Conservation (phyloP, 495 filamentous ascomycete species). For the Eremomyces bilateralis region DNA sequence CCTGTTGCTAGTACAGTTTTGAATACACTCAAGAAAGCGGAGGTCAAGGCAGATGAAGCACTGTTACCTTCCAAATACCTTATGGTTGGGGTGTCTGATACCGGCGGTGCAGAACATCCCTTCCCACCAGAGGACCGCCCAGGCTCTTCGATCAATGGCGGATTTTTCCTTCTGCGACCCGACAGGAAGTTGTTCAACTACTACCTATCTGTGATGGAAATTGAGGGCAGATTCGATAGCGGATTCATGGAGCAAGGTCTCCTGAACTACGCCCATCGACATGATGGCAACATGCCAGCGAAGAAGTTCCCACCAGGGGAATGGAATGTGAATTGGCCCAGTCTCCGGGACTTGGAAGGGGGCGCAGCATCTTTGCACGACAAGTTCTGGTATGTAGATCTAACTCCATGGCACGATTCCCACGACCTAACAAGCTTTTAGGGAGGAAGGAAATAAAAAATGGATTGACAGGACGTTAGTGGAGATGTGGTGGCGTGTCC, state of each 20-base stretch:
- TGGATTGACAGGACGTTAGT: neutral
- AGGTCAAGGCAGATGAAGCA: conserved; percentile 1
- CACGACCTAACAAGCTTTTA: no score
- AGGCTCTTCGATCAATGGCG: conserved; percentile 12
- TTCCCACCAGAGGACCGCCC: conserved; percentile 13
- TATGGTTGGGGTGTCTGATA: conserved; percentile 18
- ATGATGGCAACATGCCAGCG: conserved; percentile 26
- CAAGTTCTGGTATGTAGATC: conserved; percentile 20
- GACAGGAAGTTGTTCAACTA: conserved; percentile 19
- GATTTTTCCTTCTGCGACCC: conserved; percentile 22
- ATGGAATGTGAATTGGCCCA: conserved; percentile 24
- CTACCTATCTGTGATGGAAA: conserved; percentile 15
- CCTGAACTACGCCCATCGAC: conserved; percentile 24
- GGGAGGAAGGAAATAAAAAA: conserved; percentile 10
- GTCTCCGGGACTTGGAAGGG: conserved; percentile 16
- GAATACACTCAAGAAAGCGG: conserved; percentile 1
- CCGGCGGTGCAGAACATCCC: conserved; percentile 11
- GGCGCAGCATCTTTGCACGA: conserved; percentile 22
- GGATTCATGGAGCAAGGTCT: conserved; percentile 23
- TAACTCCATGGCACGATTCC: no score
- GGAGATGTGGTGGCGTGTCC: neutral
- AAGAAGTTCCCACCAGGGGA: conserved; percentile 12
- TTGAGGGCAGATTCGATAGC: conserved; percentile 15
- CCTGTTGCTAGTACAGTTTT: conserved; percentile 5
- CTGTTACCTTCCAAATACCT: conserved; percentile 16